Percentiles rank a stretch among this genome's conserved stretches.
phyloP scores from a whole-genome alignment of 208 protist species.

The Acanthamoeba culbertsoni region DNA sequence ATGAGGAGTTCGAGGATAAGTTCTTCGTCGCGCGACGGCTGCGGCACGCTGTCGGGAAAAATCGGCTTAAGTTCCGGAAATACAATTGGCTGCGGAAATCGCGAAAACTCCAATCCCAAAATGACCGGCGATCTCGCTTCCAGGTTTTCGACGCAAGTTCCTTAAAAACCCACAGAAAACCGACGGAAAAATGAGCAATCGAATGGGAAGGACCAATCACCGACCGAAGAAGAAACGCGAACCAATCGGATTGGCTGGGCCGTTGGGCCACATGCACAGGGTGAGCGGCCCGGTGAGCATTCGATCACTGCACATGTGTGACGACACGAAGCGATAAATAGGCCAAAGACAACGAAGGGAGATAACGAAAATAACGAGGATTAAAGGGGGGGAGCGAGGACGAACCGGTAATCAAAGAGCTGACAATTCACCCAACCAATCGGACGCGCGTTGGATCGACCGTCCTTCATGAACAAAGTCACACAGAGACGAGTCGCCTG shows the following conservation, averaged over 20 bases:
- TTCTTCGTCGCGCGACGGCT: conserved; percentile 41
- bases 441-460: background rate
- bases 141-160: conserved; percentile 49
- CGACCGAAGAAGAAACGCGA: background rate
- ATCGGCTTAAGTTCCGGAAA: conserved; percentile 64
- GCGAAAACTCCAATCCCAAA: conserved; percentile 64
- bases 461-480: conserved; percentile 5
- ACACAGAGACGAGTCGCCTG: conserved; percentile 45
- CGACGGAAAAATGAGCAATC: background rate
- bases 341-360: background rate
- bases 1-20: conserved; percentile 64
- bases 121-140: background rate
- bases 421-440: conserved; percentile 70
- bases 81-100: conserved; percentile 68
- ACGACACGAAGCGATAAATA: background rate
- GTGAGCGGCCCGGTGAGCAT: conserved; percentile 14
- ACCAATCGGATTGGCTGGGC: conserved; percentile 71
- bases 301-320: background rate
- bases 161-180: background rate
- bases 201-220: background rate
- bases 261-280: conserved; percentile 69
- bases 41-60: background rate
- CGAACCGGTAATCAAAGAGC: conserved; percentile 67
- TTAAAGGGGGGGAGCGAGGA: background rate
- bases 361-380: background rate